Conservation (phyloP, 805 yeast species). For the Jamesozyma jinghongensis region DNA sequence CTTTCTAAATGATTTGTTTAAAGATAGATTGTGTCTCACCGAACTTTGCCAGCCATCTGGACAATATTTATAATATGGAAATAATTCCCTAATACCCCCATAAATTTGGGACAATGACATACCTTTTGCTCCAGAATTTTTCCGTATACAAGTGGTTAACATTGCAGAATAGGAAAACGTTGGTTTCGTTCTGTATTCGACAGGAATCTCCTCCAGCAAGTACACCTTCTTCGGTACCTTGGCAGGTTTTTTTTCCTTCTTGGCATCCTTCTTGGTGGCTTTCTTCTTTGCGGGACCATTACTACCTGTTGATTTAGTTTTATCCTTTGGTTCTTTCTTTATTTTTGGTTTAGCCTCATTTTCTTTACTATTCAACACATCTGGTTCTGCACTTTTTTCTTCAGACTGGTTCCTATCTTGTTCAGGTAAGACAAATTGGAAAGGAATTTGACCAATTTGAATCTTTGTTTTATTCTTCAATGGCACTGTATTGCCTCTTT, state of each 20-base stretch:
- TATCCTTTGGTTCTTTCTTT: constrained; percentile 8
- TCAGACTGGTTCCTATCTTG: constrained; percentile 37
- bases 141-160: constrained; percentile 68
- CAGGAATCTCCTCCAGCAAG: constrained; percentile 78
- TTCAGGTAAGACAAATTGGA: constrained; percentile 77
- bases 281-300: constrained; percentile 33
- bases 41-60: constrained; percentile 98
- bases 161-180: constrained; percentile 69
- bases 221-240: constrained; percentile 55
- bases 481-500: constrained; percentile 86
- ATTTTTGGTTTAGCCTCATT: constrained; percentile 4
- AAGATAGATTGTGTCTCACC: constrained; percentile 79
- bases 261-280: constrained; percentile 32
- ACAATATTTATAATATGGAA: constrained; percentile 87
- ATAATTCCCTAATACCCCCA: constrained; percentile 74
- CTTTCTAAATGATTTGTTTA: constrained; percentile 77
- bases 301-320: constrained; percentile 5
- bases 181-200: constrained; percentile 78
- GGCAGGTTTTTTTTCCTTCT: constrained; percentile 43
- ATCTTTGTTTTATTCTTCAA: constrained; percentile 71
- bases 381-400: constrained; percentile 6
- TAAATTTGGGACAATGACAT: constrained; percentile 79
- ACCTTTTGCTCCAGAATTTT: constrained; percentile 58
- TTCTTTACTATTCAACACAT: background rate
- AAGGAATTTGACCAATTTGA: constrained; percentile 89